phyloP scores from a whole-genome alignment of 2,329 filamentous ascomycete genomes.

The Cercospora citrullina region DNA sequence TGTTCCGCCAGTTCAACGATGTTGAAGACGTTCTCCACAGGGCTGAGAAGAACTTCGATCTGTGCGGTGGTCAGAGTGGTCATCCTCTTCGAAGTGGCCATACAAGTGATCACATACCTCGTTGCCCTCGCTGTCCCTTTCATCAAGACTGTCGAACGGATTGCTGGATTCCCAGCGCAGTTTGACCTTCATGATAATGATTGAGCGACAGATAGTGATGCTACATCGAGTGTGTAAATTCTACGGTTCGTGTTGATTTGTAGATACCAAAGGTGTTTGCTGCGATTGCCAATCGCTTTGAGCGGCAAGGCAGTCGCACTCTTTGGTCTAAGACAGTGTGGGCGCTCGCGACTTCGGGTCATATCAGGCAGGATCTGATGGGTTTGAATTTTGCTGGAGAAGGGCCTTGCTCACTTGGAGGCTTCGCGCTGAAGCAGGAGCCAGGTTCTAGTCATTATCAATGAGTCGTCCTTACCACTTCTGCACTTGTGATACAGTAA shows the following conservation, averaged over 20 bases:
- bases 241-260: neutral
- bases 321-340: neutral
- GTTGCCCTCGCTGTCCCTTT: neutral
- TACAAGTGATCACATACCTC: neutral
- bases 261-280: neutral
- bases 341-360: neutral
- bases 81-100: too few species aligned
- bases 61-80: neutral
- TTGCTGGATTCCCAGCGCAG: neutral
- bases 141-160: neutral
- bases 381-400: neutral
- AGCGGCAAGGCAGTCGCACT: too few species aligned
- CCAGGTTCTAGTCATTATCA: neutral
- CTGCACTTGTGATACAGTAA: too few species aligned
- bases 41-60: neutral
- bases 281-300: neutral
- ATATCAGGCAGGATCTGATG: neutral
- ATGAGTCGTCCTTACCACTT: neutral
- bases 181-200: neutral
- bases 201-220: neutral
- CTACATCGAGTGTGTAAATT: neutral
- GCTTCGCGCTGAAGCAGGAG: neutral
- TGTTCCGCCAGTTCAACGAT: constrained; percentile 36
- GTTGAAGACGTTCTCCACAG: constrained; percentile 1
- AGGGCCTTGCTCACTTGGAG: neutral